phyloP scores from a whole-genome alignment of 1,139 yeast genomes.

The Spencermartinsiella ligniputridi region DNA sequence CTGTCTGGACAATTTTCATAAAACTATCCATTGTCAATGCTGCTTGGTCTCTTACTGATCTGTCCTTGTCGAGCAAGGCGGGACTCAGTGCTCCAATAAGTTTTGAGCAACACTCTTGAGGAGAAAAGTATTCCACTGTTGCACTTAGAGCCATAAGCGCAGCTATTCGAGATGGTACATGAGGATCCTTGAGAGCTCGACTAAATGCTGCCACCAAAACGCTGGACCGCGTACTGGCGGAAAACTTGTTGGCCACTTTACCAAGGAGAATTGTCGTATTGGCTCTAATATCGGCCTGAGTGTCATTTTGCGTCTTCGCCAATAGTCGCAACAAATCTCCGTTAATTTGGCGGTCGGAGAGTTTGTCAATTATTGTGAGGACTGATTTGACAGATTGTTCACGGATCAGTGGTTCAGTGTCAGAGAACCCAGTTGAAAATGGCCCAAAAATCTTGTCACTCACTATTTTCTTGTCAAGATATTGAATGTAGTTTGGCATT shows the following conservation, averaged over 20 bases:
- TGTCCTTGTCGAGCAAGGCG: constrained; percentile 69
- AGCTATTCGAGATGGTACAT: constrained; percentile 69
- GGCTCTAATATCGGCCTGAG: constrained; percentile 76
- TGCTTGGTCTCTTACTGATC: constrained; percentile 69
- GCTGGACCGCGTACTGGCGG: constrained; percentile 38
- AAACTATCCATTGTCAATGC: constrained; percentile 60
- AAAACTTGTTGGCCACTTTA: constrained; percentile 62
- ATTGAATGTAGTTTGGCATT: constrained; percentile 52
- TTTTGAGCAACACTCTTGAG: constrained; percentile 74
- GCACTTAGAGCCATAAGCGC: constrained; percentile 72
- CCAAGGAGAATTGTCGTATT: constrained; percentile 78
- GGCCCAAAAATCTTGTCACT: constrained; percentile 66
- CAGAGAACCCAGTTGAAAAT: constrained; percentile 75
- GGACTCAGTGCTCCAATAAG: constrained; percentile 86
- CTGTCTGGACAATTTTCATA: constrained; percentile 58
- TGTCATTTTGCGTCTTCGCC: constrained; percentile 86
- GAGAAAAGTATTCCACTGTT: constrained; percentile 61
- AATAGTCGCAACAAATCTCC: constrained; percentile 76
- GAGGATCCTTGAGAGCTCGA: constrained; percentile 76
- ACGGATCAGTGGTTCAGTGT: constrained; percentile 74
- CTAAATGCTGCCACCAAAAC: constrained; percentile 86
- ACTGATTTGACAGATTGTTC: constrained; percentile 77
- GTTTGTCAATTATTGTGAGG: constrained; percentile 56
- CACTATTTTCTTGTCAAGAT: constrained; percentile 52
- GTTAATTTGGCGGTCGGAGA: constrained; percentile 76